Evolutionary conservation across 83 land plant genomes (phyloP).

Genomic region (Picea engelmannii): DNA sequence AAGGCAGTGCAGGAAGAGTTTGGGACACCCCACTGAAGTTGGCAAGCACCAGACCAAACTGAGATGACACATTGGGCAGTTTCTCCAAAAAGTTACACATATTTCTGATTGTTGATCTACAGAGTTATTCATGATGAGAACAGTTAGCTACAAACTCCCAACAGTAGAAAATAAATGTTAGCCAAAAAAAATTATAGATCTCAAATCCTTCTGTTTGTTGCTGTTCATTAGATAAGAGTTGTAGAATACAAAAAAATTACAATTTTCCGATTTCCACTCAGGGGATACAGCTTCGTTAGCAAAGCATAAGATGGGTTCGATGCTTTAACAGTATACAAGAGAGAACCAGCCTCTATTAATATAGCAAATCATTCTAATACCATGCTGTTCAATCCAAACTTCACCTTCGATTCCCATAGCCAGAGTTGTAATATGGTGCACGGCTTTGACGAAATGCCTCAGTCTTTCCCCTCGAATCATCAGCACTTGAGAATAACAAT

Average conservation of each 20-base stretch:
- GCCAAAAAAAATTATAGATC: no score
- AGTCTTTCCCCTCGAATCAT: slow-evolving; percentile 6
- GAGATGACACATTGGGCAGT: no score
- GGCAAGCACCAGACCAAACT: no score
- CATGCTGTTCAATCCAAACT: neutral
- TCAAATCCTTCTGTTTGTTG: no score
- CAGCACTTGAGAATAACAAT: slow-evolving; percentile 20
- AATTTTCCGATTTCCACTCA: neutral
- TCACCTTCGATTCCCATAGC: slow-evolving; percentile 8
- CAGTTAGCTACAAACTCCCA: no score
- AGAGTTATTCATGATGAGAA: no score
- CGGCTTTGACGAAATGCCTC: neutral
- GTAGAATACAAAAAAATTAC: neutral
- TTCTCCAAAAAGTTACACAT: no score
- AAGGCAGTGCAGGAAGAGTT: no score
- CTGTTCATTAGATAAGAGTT: neutral
- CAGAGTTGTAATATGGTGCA: slow-evolving; percentile 7
- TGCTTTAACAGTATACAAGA: neutral
- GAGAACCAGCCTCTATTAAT: neutral
- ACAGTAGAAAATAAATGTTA: no score
- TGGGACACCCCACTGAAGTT: no score
- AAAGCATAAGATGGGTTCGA: neutral
- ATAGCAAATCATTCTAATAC: neutral
- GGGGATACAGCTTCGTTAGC: neutral
- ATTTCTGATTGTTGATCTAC: no score